Base-by-base conservation (phyloP, 768 basidiomycete species). In the Lentinus tigrinus region DNA sequence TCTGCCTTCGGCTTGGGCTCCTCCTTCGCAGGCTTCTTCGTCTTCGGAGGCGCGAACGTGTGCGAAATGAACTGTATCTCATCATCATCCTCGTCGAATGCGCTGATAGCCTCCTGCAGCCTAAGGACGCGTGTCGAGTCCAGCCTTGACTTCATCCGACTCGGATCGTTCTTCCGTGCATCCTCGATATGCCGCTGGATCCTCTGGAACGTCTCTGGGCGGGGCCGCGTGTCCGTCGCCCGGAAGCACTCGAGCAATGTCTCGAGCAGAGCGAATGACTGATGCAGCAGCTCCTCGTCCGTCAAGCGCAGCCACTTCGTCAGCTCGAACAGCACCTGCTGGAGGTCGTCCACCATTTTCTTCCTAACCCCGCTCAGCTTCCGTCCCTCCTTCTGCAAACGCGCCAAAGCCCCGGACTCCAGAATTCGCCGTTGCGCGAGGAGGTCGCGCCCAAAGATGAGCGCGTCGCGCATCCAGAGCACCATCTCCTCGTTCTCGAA, bases 381-480 rank as follows among this genome's bases (percentile, higher is more conserved):
- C 26, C 60, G 59, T 57, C 63, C 60, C 21, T 63, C 64, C 56
- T 73, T 62, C 37, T 68, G 70, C 24, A 69, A 72, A 54, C 55
- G 69, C 11, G 75, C 70, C 47, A 80, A 72, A 3, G 83, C 80
- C 10, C 88, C 88, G 26, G 77, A 78, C 70, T 96, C 94, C 60
- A 99, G 85, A 11, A 88, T 82, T 42, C 85, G 77, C 73, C 93
- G 84, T 62, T 93, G 87, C 3, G 85, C 88, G 47, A 97, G 74
- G 77, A 97, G 81, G 65, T 95, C 91, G 63, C 89, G 76, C 9
- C 89, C 95, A 66, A 97, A 94, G 62, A 98, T 95, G 51, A 98
- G 79, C 3, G 95, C 97, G 69, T 98, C 97, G 54, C 95, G 85
- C 97, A 99, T 98, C 97, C 97, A 99, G 31, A 86, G 82, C 14